These are phyloP conservation scores for Mallotus repandus DNA, from an alignment of 441 rosid genomes.

Conservation along the genomic window DNA sequence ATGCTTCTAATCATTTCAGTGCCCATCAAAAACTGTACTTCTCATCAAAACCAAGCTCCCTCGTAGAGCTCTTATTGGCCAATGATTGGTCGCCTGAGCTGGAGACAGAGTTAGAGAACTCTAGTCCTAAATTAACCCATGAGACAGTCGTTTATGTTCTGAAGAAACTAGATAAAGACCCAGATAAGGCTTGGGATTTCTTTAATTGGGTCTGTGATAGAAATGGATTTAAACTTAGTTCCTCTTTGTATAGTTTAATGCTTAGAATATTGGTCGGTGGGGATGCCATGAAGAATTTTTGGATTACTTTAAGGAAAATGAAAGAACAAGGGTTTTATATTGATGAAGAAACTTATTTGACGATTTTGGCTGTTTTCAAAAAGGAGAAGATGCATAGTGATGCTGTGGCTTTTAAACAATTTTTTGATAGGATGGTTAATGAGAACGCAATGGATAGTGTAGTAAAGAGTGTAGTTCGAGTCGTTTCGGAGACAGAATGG, in stretches of 20 bases:
- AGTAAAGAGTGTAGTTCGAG: conserved; percentile 40
- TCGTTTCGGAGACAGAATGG: conserved; percentile 45
- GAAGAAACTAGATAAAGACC: conserved; percentile 61
- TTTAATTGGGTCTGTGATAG: conserved; percentile 60
- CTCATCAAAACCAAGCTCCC: conserved; percentile 47
- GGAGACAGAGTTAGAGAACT: conserved; percentile 40
- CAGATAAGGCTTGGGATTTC: conserved; percentile 59
- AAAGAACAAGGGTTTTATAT: conserved; percentile 65
- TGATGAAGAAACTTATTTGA: conserved; percentile 62
- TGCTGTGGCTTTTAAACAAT: conserved; percentile 57
- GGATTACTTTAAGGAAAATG: conserved; percentile 62
- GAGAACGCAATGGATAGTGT: conserved; percentile 53
- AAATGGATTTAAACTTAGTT: conserved; percentile 58
- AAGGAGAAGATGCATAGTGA: conserved; percentile 50
- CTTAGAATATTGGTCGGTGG: conserved; percentile 54
- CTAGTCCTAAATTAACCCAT: conserved; percentile 38
- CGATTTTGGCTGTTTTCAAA: conserved; percentile 42
- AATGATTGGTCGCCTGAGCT: conserved; percentile 62
- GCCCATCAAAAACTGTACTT: conserved; percentile 32
- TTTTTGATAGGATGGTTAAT: conserved; percentile 58
- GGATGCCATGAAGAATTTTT: conserved; percentile 60
- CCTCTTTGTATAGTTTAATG: conserved; percentile 60
- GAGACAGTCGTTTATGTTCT: conserved; percentile 67
- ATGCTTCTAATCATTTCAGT: conserved; percentile 22
- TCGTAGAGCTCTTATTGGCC: conserved; percentile 42